Conservation (phyloP, 2,329 filamentous ascomycete species). For the Penicillium vulpinum region DNA sequence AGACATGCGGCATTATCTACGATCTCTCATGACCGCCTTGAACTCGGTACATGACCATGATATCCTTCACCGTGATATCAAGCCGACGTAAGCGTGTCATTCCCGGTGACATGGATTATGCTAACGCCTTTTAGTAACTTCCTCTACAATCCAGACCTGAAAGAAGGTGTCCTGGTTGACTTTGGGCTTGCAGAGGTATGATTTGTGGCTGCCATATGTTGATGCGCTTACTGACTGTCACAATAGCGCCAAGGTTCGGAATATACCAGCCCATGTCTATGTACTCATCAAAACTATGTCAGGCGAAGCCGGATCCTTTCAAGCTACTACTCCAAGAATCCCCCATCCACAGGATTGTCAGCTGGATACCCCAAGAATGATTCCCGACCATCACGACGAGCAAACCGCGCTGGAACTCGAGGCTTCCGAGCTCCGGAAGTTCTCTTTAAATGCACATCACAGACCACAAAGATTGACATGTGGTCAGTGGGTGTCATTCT, state of each 20-base stretch:
- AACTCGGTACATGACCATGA: conserved; percentile 76
- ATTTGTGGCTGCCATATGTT: neutral
- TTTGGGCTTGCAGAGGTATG: conserved; percentile 86
- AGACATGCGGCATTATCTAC: conserved; percentile 88
- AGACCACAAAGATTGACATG: conserved; percentile 91
- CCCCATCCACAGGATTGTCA: conserved; percentile 47
- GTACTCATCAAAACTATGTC: conserved; percentile 63
- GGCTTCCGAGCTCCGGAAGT: conserved; percentile 97
- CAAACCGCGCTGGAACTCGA: conserved; percentile 90
- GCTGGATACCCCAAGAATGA: conserved; percentile 85
- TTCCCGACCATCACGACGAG: conserved; percentile 79
- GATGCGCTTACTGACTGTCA: conserved; percentile 4
- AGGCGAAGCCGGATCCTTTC: conserved; percentile 60
- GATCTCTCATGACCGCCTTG: conserved; percentile 82
- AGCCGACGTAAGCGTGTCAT: conserved; percentile 66
- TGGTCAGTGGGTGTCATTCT: conserved; percentile 98
- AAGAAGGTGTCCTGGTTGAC: conserved; percentile 91
- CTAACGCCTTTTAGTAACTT: conserved; percentile 63
- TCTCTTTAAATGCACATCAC: conserved; percentile 92
- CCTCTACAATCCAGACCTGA: conserved; percentile 74
- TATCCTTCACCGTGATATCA: conserved; percentile 94
- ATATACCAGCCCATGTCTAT: conserved; percentile 64
- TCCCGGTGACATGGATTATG: neutral
- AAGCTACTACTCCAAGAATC: conserved; percentile 60
- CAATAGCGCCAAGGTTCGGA: conserved; percentile 57